phyloP scores from a whole-genome alignment of 805 yeast species.

The Saturnispora diversa region DNA sequence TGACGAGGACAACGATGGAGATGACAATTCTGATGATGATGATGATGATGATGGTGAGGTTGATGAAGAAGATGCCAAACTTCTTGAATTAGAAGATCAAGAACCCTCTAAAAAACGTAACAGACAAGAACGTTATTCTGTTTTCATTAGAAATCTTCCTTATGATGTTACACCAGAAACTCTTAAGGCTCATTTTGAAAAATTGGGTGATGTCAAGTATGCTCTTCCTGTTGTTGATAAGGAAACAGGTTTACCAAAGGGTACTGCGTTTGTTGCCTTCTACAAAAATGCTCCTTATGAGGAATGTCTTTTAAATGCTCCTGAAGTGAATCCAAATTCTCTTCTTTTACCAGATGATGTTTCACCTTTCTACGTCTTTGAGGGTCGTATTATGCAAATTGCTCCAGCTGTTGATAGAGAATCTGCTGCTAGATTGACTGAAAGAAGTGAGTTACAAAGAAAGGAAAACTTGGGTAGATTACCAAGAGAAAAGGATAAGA shows the following conservation, averaged over 20 bases:
- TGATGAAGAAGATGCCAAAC: slow-evolving; percentile 26
- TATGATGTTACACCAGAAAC: slow-evolving; percentile 85
- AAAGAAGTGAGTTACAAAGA: slow-evolving; percentile 64
- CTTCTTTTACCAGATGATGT: slow-evolving; percentile 88
- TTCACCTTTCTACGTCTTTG: slow-evolving; percentile 78
- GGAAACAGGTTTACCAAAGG: slow-evolving; percentile 78
- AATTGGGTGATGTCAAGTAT: slow-evolving; percentile 82
- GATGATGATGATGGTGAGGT: slow-evolving; percentile 14
- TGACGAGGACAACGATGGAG: slow-evolving; percentile 23
- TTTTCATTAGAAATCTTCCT: slow-evolving; percentile 89
- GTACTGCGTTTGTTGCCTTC: slow-evolving; percentile 94
- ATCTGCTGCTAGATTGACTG: slow-evolving; percentile 67
- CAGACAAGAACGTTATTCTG: slow-evolving; percentile 59
- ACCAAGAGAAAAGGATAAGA: slow-evolving; percentile 69
- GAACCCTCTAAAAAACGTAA: slow-evolving; percentile 39
- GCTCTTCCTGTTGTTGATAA: slow-evolving; percentile 90
- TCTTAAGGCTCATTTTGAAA: slow-evolving; percentile 65
- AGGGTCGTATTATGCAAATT: slow-evolving; percentile 83
- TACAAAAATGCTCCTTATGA: slow-evolving; percentile 49
- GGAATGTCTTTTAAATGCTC: slow-evolving; percentile 70
- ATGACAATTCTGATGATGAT: slow-evolving; percentile 22
- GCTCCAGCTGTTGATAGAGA: slow-evolving; percentile 81
- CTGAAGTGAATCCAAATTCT: slow-evolving; percentile 51
- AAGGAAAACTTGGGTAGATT: slow-evolving; percentile 72
- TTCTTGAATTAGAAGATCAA: slow-evolving; percentile 28